Conservation (phyloP, 2,329 filamentous ascomycete species). For the Stachybotrys chartarum region DNA sequence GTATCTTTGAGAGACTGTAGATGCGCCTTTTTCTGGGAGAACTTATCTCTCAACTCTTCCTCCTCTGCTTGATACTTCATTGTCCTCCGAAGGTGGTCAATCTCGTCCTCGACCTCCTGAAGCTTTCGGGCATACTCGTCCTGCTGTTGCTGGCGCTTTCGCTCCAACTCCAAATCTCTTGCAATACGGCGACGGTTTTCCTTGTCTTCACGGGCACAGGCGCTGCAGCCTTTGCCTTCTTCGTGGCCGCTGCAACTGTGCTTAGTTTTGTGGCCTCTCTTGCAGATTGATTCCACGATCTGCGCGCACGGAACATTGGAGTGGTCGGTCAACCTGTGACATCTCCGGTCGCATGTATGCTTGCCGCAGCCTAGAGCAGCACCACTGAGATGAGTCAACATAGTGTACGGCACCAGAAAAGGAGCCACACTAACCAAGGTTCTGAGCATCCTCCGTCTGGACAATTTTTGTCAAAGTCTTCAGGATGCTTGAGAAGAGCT, state of each 20-base stretch:
- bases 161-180: conserved; percentile 44
- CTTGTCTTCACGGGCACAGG: conserved; percentile 29
- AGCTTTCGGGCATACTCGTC: conserved; percentile 36
- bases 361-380: conserved; percentile 44
- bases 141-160: conserved; percentile 34
- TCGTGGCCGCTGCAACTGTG: conserved; percentile 34
- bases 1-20: conserved; percentile 30
- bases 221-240: neutral
- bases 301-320: conserved; percentile 31
- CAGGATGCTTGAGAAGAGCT: conserved; percentile 35
- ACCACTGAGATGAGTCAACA: conserved; percentile 27
- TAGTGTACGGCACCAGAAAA: neutral
- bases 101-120: conserved; percentile 44
- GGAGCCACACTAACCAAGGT: conserved; percentile 44
- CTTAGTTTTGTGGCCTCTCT: conserved; percentile 39
- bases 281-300: conserved; percentile 38
- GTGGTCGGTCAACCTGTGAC: conserved; percentile 57
- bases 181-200: conserved; percentile 33
- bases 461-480: conserved; percentile 54
- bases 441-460: conserved; percentile 65
- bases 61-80: conserved; percentile 36
- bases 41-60: conserved; percentile 30
- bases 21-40: conserved; percentile 39
- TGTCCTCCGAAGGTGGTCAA: conserved; percentile 37
- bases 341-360: conserved; percentile 53